Base-by-base conservation (phyloP, 2,329 filamentous ascomycete genomes). In the Colletotrichum sp. region DNA sequence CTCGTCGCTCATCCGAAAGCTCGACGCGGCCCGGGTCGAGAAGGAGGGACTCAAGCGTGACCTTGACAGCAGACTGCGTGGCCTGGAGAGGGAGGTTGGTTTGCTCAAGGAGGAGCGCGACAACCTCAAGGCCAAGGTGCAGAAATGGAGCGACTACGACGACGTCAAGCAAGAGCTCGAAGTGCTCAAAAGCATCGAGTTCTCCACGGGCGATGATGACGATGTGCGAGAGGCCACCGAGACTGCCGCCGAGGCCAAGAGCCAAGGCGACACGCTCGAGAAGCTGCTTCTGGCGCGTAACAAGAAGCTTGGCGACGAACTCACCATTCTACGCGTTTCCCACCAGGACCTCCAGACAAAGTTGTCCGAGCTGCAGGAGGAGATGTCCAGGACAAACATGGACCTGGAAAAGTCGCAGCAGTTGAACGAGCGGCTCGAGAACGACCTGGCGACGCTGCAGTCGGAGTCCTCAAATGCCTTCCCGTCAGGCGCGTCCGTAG, bases 131-230 rank as follows among this genome's bases (percentile, higher is more conserved):
- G 88, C 89, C 49, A 98, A 97, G 85, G 91, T 99, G 5, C 93
- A 95, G 78, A 98, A 95, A 83, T 98, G 95, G 92, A 92, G 92
- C 79, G 97, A 99, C 83, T 99, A 99, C 83, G 96, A 99, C 39
- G 96, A 99, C 75, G 92, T 99, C 64, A 98, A 97, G 85, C 95
- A 98, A 78, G 98, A 99, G 85, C 90, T 99, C 5, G 96, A 99
- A 81, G 96, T 99, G 77, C 91, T 99, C 76, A 98, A 98, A 91
- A 98, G 96, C 79, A 98, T 99, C 80, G 97, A 99, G 83, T 98
- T 99, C 81, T 95, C 96, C 3, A 96, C 95, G 1, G 96, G 95
- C 9, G 95, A 96, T 77, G 96, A 98, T 76, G 95, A 96, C 63
- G 86, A 87, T 52, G 79, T 84, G 32, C 78, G 84, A 4, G 87